phyloP scores from a whole-genome alignment of 2,329 filamentous ascomycete species.

The Fusarium poae region DNA sequence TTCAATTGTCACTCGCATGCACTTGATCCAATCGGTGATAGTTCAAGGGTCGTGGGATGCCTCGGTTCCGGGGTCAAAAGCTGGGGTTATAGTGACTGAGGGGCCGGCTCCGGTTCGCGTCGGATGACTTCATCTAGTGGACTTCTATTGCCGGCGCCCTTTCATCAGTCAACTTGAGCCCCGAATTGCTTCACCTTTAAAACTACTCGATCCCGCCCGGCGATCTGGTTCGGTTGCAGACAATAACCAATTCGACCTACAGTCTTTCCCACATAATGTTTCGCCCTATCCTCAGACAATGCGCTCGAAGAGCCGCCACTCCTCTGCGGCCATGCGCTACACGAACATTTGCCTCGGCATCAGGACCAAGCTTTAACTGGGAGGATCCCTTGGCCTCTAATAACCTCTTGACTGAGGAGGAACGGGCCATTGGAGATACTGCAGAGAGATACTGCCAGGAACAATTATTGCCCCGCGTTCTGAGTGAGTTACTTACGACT shows the following conservation, averaged over 20 bases:
- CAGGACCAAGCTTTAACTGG: conserved; percentile 78
- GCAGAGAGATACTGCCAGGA: conserved; percentile 96
- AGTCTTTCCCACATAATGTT: conserved; percentile 46
- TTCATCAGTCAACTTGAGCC: conserved; percentile 27
- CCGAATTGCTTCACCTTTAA: conserved; percentile 35
- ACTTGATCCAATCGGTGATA: conserved; percentile 21
- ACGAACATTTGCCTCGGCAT: conserved; percentile 55
- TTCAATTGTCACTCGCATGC: not conserved
- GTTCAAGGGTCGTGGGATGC: conserved; percentile 14
- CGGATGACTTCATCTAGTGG: conserved; percentile 50
- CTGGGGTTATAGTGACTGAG: conserved; percentile 41
- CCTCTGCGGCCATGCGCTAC: conserved; percentile 47
- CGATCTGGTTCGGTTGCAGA: not conserved
- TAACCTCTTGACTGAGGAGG: conserved; percentile 87
- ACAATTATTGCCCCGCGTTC: conserved; percentile 83
- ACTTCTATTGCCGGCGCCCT: conserved; percentile 43
- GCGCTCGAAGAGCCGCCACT: conserved; percentile 43
- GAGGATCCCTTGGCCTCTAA: conserved; percentile 84
- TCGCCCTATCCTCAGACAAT: conserved; percentile 50
- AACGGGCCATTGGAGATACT: conserved; percentile 88
- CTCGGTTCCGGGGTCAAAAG: conserved; percentile 47
- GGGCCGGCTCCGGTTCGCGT: conserved; percentile 48
- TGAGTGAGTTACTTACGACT: conserved; percentile 69
- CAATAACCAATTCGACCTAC: not conserved
- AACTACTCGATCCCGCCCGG: conserved; percentile 26